phyloP scores from a whole-genome alignment of 179 eudicot species.

The Corrigiola litoralis region DNA sequence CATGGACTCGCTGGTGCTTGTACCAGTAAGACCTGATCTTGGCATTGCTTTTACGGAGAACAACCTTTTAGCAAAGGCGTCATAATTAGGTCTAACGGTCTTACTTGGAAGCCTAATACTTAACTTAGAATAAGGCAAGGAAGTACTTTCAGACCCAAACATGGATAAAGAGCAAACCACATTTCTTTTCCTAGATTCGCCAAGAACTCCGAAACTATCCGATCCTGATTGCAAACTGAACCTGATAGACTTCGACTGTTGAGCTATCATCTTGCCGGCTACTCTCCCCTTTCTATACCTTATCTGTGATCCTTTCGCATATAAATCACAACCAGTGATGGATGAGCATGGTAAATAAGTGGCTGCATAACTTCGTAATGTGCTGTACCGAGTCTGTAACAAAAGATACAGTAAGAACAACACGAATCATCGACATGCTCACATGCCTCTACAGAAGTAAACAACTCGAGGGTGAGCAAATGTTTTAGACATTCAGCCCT shows the following conservation, averaged over 20 bases:
- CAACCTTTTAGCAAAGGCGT: constrained; percentile 34
- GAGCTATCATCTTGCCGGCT: constrained; percentile 23
- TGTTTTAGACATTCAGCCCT: too few species aligned
- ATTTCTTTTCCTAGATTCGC: constrained; percentile 29
- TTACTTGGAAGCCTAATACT: constrained; percentile 29
- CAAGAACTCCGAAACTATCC: constrained; percentile 18
- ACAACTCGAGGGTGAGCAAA: too few species aligned
- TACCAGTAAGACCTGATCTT: constrained; percentile 11
- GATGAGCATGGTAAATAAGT: constrained; percentile 16
- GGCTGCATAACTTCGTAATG: constrained; percentile 22
- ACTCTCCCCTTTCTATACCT: constrained; percentile 33
- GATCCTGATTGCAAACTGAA: constrained; percentile 15
- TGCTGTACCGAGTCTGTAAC: constrained; percentile 21
- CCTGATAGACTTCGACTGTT: constrained; percentile 26
- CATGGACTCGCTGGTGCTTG: constrained; percentile 21
- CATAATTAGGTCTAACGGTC: constrained; percentile 24
- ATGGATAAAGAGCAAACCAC: constrained; percentile 20
- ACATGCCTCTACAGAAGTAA: not conserved
- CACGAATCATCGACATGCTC: constrained; percentile 7
- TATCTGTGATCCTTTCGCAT: constrained; percentile 32
- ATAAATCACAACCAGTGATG: constrained; percentile 5
- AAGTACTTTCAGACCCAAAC: constrained; percentile 28
- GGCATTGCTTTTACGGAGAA: constrained; percentile 36
- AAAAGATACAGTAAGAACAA: not conserved
- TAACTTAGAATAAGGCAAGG: constrained; percentile 19